Base-by-base conservation (phyloP, 768 basidiomycete species). In the Leccinum sublutescens region DNA sequence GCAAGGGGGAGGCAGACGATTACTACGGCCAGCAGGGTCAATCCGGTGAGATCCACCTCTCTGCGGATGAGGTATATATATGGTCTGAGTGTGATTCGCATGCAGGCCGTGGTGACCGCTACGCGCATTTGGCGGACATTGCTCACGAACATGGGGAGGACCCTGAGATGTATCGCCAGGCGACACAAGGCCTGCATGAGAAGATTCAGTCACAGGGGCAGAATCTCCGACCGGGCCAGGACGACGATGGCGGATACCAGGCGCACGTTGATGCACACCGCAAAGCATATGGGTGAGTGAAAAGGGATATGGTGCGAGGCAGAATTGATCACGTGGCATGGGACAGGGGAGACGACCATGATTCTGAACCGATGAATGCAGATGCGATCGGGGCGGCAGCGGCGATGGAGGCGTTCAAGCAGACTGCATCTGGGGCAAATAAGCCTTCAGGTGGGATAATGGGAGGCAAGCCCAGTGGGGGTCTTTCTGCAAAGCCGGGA, bases 241-340 rank as follows among this genome's bases (percentile, higher is more conserved):
- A 52, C 4, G 27, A 63, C 12, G 50, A 61, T 0, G 66, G 64
- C 3, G 52, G 60, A 14, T 66, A 71, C 52, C 56, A 52, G 15
- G 14, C 62, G 1, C 72, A 71, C 0, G 53, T 64, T 2, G 66
- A 68, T 19, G 71, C 71, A n/a, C 73, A 73, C 23, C 59, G 57
- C 7, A 73, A 71, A 36, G 73, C 73, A 34, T 74, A 73, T 31
- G 71, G 60, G 71, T 74, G 43, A 62, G 73, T 57, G 21, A 15
- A 14, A 27, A 4, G n/a, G 1, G 14, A 5, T 23, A 27, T 23
- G 38, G 9, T 31, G 29, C 8, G 11, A n/a, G 15, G 34, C 48
- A 21, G 6, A 29, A 40, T 59, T 1, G 23, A n/a, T 25, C 34
- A 56, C 11, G 5, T 48, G 19, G 33, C 15, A 52, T 45, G 34